These are phyloP conservation scores for Sapria himalayana DNA, from an alignment of 345 rosid genomes.

Conservation along the genomic window DNA sequence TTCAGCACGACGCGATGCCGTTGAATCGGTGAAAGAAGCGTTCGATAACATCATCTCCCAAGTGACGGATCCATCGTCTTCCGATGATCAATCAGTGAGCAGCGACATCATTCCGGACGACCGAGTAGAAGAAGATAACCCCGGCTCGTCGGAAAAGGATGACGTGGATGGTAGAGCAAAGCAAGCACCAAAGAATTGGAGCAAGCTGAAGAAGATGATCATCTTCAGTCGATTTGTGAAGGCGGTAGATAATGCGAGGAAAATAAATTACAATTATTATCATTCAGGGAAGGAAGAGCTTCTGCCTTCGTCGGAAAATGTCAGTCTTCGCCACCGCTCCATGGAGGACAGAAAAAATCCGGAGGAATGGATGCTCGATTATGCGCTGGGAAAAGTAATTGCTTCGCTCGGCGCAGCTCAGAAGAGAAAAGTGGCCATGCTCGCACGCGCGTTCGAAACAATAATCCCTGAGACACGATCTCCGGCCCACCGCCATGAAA, in stretches of 20 bases:
- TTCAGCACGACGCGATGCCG: conserved; percentile 28
- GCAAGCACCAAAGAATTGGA: conserved; percentile 48
- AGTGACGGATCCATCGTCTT: conserved; percentile 40
- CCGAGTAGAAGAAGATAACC: too few relatives aligned
- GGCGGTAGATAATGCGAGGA: conserved; percentile 46
- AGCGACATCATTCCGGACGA: conserved; percentile 17
- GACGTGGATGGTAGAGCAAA: conserved; percentile 13
- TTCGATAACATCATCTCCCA: conserved; percentile 55
- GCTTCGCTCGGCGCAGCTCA: conserved; percentile 62
- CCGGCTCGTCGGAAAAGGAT: conserved; percentile 16
- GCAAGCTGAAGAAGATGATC: conserved; percentile 53
- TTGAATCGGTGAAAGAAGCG: conserved; percentile 61
- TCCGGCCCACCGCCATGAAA: too few relatives aligned
- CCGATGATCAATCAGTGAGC: conserved; percentile 29
- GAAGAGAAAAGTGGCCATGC: conserved; percentile 55
- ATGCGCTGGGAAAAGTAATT: conserved; percentile 59
- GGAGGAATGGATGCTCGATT: conserved; percentile 89
- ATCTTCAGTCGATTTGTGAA: conserved; percentile 60
- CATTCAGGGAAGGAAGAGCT: conserved; percentile 19
- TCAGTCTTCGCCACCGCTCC: conserved; percentile 45
- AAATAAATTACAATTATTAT: too few relatives aligned
- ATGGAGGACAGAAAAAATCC: conserved; percentile 32
- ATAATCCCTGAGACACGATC: conserved; percentile 32
- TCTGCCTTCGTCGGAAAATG: conserved; percentile 38
- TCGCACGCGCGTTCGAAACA: conserved; percentile 78